Percentiles rank a stretch among this genome's conserved stretches.
Conservation (phyloP, 2,329 filamentous ascomycete genomes). For the Graphilbum sp. region DNA sequence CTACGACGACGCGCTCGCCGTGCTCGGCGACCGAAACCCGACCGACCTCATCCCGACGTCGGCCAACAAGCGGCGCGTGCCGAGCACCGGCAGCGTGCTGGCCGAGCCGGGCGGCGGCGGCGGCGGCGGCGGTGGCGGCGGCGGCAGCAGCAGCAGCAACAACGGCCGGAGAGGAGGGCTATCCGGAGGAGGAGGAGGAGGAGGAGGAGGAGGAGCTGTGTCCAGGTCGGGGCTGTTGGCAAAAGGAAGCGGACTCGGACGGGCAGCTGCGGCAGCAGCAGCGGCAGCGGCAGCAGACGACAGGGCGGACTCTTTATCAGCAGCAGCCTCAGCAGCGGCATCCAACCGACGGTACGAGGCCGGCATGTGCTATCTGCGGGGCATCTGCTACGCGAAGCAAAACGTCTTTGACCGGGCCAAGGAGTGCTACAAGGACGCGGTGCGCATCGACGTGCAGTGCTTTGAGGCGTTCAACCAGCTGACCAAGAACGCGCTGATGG, state of each 20-base stretch:
- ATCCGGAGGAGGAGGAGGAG: too few relatives aligned
- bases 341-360: slow-evolving; percentile 73
- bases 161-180: too few relatives aligned
- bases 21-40: slow-evolving; percentile 90
- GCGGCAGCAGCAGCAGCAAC: background rate
- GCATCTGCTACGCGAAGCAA: slow-evolving; percentile 88
- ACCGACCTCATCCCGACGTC: slow-evolving; percentile 62
- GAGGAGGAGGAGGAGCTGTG: too few relatives aligned
- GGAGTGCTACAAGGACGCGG: slow-evolving; percentile 95
- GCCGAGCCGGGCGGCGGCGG: background rate
- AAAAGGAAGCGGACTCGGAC: too few relatives aligned
- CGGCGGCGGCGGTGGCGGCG: background rate
- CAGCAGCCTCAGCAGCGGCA: slow-evolving; percentile 8
- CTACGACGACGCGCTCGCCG: slow-evolving; percentile 71
- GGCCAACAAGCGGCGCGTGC: slow-evolving; percentile 48
- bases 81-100: slow-evolving; percentile 1
- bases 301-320: too few relatives aligned
- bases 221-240: too few relatives aligned
- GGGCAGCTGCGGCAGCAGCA: background rate
- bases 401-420: slow-evolving; percentile 95
- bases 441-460: slow-evolving; percentile 92
- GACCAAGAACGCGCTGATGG: slow-evolving; percentile 90
- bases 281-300: slow-evolving; percentile 4
- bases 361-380: slow-evolving; percentile 90
- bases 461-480: slow-evolving; percentile 97